Evolutionary conservation across 768 basidiomycete genomes (phyloP).

Genomic region (Amanita subjunquillea): DNA sequence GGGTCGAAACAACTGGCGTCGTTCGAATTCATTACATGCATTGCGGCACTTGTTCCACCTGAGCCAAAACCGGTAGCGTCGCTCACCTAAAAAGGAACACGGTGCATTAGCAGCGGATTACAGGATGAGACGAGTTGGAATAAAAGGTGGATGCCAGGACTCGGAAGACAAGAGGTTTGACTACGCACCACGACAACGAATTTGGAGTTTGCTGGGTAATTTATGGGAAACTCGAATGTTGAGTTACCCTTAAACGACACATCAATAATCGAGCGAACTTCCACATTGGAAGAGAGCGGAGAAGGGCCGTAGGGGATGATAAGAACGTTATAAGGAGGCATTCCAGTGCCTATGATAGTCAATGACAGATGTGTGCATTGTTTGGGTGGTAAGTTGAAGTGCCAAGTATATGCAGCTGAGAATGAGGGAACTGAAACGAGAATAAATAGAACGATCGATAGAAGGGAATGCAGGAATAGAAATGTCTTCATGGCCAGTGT

Average conservation of each 20-base stretch:
- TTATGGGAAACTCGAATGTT: constrained; percentile 44
- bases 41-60: constrained; percentile 65
- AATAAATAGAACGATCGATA: constrained; percentile 10
- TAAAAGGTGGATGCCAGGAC: background rate
- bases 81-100: constrained; percentile 17
- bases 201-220: constrained; percentile 57
- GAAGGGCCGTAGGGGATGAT: constrained; percentile 59
- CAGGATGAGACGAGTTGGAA: background rate
- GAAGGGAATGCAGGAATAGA: background rate
- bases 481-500: background rate
- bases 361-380: constrained; percentile 63
- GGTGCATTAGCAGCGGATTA: background rate
- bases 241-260: constrained; percentile 35
- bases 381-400: constrained; percentile 35
- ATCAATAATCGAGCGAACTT: constrained; percentile 52
- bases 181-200: constrained; percentile 69
- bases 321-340: constrained; percentile 58
- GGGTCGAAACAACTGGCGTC: constrained; percentile 55
- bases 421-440: constrained; percentile 17
- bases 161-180: constrained; percentile 2
- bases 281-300: constrained; percentile 48
- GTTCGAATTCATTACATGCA: constrained; percentile 36
- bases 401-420: constrained; percentile 33
- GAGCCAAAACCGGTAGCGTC: constrained; percentile 42
- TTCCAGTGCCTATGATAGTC: constrained; percentile 41